Conservation (phyloP, 257 asterid genomes). For the Solanum paucissectum region DNA sequence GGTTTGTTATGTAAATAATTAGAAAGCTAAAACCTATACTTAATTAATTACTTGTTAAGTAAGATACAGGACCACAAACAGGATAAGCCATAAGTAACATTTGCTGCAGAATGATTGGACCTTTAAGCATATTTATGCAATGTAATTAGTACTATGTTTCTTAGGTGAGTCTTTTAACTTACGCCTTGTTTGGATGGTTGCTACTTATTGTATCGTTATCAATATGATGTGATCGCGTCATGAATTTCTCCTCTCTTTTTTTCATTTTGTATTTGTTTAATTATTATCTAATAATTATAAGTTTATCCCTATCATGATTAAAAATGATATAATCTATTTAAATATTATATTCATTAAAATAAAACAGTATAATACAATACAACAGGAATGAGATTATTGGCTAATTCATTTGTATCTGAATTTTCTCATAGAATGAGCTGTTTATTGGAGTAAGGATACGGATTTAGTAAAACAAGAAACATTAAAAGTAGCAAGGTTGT, state of each 20-base stretch:
- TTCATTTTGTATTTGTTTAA: not conserved
- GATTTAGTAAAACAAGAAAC: slow-evolving; percentile 21
- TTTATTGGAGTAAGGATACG: slow-evolving; percentile 3
- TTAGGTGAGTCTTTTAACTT: not conserved
- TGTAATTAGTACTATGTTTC: not conserved
- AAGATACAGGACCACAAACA: slow-evolving; percentile 11
- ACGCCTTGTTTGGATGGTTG: not conserved
- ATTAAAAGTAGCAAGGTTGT: slow-evolving; percentile 7
- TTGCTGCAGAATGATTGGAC: slow-evolving; percentile 32
- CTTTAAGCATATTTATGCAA: not conserved
- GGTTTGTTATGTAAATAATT: not conserved
- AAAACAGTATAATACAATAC: not conserved
- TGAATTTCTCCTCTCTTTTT: not conserved
- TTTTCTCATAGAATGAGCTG: slow-evolving; percentile 1
- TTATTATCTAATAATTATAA: not conserved
- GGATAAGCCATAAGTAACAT: slow-evolving; percentile 33
- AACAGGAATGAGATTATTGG: not conserved
- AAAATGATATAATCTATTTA: not conserved
- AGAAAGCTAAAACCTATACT: not conserved
- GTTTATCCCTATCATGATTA: not conserved
- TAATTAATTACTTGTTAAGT: not conserved
- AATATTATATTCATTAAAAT: not conserved
- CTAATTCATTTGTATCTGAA: not conserved
- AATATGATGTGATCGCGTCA: not conserved
- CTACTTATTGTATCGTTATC: not conserved